Conservation (phyloP, 305 asterid genomes). For the Withania somnifera region DNA sequence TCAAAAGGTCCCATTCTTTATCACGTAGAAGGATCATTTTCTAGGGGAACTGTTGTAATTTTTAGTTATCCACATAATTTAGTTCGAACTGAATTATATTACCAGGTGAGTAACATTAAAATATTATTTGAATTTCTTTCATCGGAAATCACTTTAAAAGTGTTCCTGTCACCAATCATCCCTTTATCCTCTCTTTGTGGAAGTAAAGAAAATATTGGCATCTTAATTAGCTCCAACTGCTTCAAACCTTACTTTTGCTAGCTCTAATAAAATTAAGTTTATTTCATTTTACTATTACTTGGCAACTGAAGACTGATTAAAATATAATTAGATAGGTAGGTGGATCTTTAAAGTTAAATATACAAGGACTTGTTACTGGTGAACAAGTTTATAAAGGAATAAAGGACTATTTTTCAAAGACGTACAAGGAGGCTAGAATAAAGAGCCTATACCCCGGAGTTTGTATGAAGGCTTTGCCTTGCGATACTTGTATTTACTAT, state of each 20-base stretch:
- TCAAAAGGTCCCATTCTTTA: slow-evolving; percentile 80
- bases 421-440: slow-evolving; percentile 63
- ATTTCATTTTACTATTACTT: not conserved
- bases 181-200: not conserved
- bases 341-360: slow-evolving; percentile 34
- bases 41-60: slow-evolving; percentile 84
- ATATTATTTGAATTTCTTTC: too few relatives aligned
- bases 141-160: not conserved
- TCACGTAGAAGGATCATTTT: slow-evolving; percentile 72
- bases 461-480: slow-evolving; percentile 38
- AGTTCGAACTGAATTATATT: slow-evolving; percentile 75
- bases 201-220: not conserved
- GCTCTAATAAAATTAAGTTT: not conserved
- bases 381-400: slow-evolving; percentile 67
- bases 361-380: slow-evolving; percentile 23
- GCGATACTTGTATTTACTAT: not conserved
- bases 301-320: slow-evolving; percentile 16
- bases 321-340: slow-evolving; percentile 43
- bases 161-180: not conserved
- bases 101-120: slow-evolving; percentile 60
- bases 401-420: slow-evolving; percentile 72
- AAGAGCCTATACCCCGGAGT: slow-evolving; percentile 89
- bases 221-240: not conserved
- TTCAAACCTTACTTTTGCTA: not conserved
- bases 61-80: slow-evolving; percentile 86